phyloP scores from a whole-genome alignment of 2,329 filamentous ascomycete species.

The Alternaria tenuissima region DNA sequence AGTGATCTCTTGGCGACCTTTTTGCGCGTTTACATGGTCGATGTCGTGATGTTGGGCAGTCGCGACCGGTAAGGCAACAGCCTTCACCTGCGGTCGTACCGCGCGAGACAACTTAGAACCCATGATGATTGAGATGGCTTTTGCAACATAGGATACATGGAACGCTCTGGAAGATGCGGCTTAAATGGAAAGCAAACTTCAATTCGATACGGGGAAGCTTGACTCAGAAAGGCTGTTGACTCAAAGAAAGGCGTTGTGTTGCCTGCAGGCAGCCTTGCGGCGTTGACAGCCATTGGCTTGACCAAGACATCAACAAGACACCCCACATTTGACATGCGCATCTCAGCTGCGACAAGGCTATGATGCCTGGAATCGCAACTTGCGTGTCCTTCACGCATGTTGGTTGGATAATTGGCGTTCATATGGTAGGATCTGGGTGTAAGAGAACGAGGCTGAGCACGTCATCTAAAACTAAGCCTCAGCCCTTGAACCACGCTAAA shows the following conservation, averaged over 20 bases:
- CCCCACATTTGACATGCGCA: slow-evolving; percentile 6
- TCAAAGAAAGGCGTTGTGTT: slow-evolving; percentile 34
- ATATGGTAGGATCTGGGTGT: not conserved
- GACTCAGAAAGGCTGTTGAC: slow-evolving; percentile 34
- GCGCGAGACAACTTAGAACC: slow-evolving; percentile 39
- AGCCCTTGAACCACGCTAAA: slow-evolving; percentile 1
- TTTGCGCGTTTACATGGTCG: slow-evolving; percentile 18
- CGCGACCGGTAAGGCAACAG: slow-evolving; percentile 24
- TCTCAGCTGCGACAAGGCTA: not conserved
- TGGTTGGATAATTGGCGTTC: slow-evolving; percentile 1
- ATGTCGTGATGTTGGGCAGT: slow-evolving; percentile 21
- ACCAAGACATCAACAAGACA: not conserved
- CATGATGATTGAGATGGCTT: slow-evolving; percentile 25
- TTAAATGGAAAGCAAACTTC: slow-evolving; percentile 10
- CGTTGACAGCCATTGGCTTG: slow-evolving; percentile 28
- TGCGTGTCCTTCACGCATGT: not conserved
- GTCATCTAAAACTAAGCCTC: not conserved
- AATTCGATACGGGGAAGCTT: slow-evolving; percentile 14
- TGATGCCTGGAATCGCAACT: slow-evolving; percentile 1
- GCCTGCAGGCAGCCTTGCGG: slow-evolving; percentile 41
- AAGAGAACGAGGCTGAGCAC: slow-evolving; percentile 1
- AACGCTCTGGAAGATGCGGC: not conserved
- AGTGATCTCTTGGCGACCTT: slow-evolving; percentile 18
- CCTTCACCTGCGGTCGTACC: slow-evolving; percentile 27
- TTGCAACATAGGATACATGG: not conserved